phyloP scores from a whole-genome alignment of 208 protist genomes.

The Crithidia bombi region DNA sequence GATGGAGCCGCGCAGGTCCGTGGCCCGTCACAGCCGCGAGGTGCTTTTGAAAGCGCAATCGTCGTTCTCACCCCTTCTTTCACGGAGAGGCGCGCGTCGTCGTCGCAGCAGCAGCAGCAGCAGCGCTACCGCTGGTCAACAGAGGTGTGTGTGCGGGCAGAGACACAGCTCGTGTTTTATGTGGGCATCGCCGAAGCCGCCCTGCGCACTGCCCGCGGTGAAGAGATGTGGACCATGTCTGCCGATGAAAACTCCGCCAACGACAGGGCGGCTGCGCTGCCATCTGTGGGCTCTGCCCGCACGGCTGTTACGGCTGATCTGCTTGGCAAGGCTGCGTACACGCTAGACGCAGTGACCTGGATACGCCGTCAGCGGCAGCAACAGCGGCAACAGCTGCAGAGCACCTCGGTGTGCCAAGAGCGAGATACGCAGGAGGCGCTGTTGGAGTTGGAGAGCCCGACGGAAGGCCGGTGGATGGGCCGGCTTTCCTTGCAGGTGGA shows the following conservation, averaged over 20 bases:
- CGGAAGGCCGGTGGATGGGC: slow-evolving; percentile 20
- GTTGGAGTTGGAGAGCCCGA: slow-evolving; percentile 27
- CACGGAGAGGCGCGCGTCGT: too few species aligned
- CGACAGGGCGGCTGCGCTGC: not conserved
- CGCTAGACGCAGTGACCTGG: not conserved
- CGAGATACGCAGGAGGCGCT: slow-evolving; percentile 13
- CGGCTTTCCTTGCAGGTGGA: slow-evolving; percentile 21
- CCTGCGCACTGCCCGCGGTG: slow-evolving; percentile 9
- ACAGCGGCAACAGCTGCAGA: not conserved
- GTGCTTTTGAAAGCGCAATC: not conserved
- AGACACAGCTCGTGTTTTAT: slow-evolving; percentile 14
- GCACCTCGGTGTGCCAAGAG: not conserved
- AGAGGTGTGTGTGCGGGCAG: slow-evolving; percentile 13
- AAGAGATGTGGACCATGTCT: slow-evolving; percentile 8
- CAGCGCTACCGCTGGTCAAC: slow-evolving; percentile 30
- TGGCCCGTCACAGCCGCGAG: too few species aligned
- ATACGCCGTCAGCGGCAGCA: not conserved
- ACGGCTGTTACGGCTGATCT: not conserved
- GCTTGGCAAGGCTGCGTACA: slow-evolving; percentile 13
- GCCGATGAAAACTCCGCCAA: not conserved
- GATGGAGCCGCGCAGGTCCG: too few species aligned
- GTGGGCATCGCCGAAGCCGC: slow-evolving; percentile 7
- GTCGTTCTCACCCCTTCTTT: not conserved
- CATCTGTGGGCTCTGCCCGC: not conserved
- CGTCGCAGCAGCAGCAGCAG: slow-evolving; percentile 4